Evolutionary conservation across 1,284 basidiomycete genomes (phyloP), one percentile per base, ranked within the genome.

Genomic region (Leccinum angustisporum): DNA sequence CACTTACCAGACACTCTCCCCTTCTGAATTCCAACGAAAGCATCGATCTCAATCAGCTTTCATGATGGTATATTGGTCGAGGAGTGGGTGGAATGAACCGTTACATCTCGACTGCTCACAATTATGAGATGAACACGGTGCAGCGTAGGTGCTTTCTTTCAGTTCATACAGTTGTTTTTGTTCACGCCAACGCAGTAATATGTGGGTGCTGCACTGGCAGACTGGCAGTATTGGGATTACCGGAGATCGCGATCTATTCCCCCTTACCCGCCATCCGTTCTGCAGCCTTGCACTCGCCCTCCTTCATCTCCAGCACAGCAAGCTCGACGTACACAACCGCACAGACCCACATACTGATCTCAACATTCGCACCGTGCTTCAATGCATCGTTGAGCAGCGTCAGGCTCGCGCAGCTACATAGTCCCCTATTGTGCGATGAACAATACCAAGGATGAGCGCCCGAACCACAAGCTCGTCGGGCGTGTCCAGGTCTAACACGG

Each of bases 391-490:
- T 67, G 25, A 91, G 76, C 66, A 85, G 82, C 0, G 21, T 21
- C 21, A 21, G 21, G 70, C 67, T 3, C 85, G 80, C 0, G 84
- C 74, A 1, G 79, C 68, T 0, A 65, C 66, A 4, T 77, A 86
- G 25, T 80, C 76, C 3, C 81, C 79, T 0, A 81, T 72, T 0
- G 85, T 86, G 34, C 87, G 83, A 67, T 90, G 83, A 11, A 81
- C 77, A 66, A 88, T 82, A 5, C 90, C 90, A 14, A 91, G 79
- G 6, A 92, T 80, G 3, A 91, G 80, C 0, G 85, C 77, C 9
- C 89, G 86, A 30, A 90, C 69, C 0, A 86, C 88, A n/a, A 84
- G 76, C 67, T 92, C 90, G 68, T 92, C 90, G 0, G 84, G 74
- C 0, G 86, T 88, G 68, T 90, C 86, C 21, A 90, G 80, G 66